phyloP scores from a whole-genome alignment of 352 stramenopile genomes.

The Phytophthora ramorum region DNA sequence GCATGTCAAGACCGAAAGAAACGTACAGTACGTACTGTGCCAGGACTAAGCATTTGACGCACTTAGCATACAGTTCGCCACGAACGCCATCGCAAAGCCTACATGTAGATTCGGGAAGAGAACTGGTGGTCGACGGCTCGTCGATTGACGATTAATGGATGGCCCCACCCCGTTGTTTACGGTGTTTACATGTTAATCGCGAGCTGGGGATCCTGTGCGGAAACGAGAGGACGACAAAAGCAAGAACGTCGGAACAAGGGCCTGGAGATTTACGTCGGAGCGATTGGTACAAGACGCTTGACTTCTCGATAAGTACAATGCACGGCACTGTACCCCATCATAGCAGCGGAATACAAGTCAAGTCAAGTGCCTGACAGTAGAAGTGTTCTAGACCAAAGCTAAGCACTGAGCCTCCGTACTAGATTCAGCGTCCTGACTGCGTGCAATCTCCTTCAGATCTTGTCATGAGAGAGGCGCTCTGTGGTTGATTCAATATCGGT shows the following conservation, averaged over 20 bases:
- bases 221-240: conserved; percentile 19
- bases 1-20: neutral
- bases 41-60: neutral
- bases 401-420: too few relatives aligned
- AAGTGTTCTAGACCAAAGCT: too few relatives aligned
- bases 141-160: neutral
- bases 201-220: conserved; percentile 20
- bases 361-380: too few relatives aligned
- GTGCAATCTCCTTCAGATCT: too few relatives aligned
- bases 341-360: too few relatives aligned
- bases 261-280: neutral
- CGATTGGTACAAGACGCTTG: neutral
- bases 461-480: too few relatives aligned
- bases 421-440: too few relatives aligned
- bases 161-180: neutral
- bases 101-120: conserved; percentile 6
- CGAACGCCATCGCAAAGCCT: conserved; percentile 14
- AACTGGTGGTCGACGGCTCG: neutral
- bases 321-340: too few relatives aligned
- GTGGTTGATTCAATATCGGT: too few relatives aligned
- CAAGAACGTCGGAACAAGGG: conserved; percentile 19
- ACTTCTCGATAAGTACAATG: too few relatives aligned
- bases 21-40: too few relatives aligned
- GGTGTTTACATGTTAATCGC: conserved; percentile 8
- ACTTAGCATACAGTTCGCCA: conserved; percentile 14